Evolutionary conservation across 2,329 filamentous ascomycete species (phyloP).

Genomic region (Clonostachys sp.): DNA sequence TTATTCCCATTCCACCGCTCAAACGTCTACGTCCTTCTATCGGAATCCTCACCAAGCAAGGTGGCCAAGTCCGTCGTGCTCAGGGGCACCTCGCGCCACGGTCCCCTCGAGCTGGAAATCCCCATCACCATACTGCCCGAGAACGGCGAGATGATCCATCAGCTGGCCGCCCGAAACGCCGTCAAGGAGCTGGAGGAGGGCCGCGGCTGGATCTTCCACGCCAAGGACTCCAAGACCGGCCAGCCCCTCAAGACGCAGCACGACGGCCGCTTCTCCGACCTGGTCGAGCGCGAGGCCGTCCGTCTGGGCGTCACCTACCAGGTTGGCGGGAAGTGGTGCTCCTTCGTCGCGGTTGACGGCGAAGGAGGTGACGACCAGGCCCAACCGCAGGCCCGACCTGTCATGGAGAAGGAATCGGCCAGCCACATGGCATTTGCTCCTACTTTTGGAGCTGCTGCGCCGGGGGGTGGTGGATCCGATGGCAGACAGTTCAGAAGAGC

Average conservation of each 20-base stretch:
- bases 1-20: slow-evolving; percentile 65
- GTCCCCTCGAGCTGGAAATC: slow-evolving; percentile 59
- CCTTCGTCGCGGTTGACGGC: slow-evolving; percentile 65
- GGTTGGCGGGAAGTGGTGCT: slow-evolving; percentile 66
- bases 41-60: slow-evolving; percentile 33
- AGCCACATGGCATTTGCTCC: too few species aligned
- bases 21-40: slow-evolving; percentile 61
- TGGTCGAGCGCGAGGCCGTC: slow-evolving; percentile 63
- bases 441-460: too few species aligned
- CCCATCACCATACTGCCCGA: slow-evolving; percentile 46
- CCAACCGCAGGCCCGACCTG: too few species aligned
- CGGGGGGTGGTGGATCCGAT: too few species aligned
- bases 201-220: slow-evolving; percentile 58
- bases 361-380: too few species aligned
- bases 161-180: slow-evolving; percentile 65
- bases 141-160: slow-evolving; percentile 56
- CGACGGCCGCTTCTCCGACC: slow-evolving; percentile 46
- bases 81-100: slow-evolving; percentile 48
- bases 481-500: neutral
- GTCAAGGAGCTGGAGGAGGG: slow-evolving; percentile 66
- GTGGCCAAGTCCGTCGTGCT: slow-evolving; percentile 43
- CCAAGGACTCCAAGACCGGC: slow-evolving; percentile 35
- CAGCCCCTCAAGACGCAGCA: slow-evolving; percentile 39
- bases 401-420: too few species aligned
- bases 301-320: slow-evolving; percentile 61